A percentile compares a stretch with the other conserved stretches of the same genome.
Evolutionary conservation across 2,329 filamentous ascomycete genomes (phyloP).

Genomic region (Ophiostoma pallidulum): DNA sequence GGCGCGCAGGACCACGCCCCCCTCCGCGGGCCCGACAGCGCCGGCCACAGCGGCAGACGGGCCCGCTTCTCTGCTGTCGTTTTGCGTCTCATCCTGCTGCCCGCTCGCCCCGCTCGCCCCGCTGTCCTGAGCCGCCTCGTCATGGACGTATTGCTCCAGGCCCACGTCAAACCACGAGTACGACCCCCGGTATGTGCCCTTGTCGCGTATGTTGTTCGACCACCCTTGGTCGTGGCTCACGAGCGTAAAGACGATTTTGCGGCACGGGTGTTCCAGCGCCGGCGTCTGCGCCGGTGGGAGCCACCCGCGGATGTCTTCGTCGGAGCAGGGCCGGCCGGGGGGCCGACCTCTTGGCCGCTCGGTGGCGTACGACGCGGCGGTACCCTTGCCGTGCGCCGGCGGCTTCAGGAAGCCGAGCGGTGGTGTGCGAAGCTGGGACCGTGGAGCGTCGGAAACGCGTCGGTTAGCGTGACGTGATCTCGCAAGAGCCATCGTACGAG

Average conservation of each 20-base stretch:
- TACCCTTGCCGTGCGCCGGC: conserved; percentile 8
- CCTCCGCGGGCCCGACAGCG: too few relatives aligned
- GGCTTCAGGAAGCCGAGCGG: conserved; percentile 31
- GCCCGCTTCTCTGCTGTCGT: not conserved
- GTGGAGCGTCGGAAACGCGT: too few relatives aligned
- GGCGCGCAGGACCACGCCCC: not conserved
- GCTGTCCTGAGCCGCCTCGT: too few relatives aligned
- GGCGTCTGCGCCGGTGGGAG: conserved; percentile 24
- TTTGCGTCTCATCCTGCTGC: not conserved
- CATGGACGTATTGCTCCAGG: conserved; percentile 47
- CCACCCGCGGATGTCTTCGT: conserved; percentile 1
- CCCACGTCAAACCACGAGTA: conserved; percentile 58
- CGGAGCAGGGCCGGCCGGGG: not conserved
- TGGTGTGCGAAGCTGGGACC: conserved; percentile 30
- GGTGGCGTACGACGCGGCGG: not conserved
- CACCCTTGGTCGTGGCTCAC: conserved; percentile 51
- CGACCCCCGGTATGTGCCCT: conserved; percentile 36
- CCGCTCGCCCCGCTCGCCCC: too few relatives aligned
- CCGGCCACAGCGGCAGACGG: too few relatives aligned
- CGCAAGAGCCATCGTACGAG: too few relatives aligned
- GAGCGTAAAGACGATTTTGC: conserved; percentile 53
- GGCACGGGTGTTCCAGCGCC: conserved; percentile 38
- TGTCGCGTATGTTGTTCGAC: conserved; percentile 26
- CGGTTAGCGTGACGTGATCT: too few relatives aligned
- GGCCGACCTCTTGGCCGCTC: not conserved